These are phyloP conservation scores for Beauveria varroae DNA, from an alignment of 2,329 filamentous ascomycete species.

Conservation along the genomic window DNA sequence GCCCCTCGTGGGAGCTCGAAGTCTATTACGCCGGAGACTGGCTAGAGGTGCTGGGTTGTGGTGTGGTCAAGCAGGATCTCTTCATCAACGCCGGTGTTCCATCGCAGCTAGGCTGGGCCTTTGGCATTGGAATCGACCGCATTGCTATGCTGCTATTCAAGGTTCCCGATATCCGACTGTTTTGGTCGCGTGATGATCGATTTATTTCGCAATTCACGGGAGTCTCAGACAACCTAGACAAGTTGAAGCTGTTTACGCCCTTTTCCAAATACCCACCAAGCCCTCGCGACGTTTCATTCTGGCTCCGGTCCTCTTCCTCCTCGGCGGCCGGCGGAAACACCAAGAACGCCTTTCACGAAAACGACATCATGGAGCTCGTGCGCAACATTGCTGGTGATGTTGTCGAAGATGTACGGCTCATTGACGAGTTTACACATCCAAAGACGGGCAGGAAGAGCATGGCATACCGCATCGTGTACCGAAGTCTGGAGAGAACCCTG, in stretches of 20 bases:
- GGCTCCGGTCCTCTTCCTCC: slow-evolving; percentile 47
- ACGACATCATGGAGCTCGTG: slow-evolving; percentile 95
- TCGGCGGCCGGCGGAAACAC: slow-evolving; percentile 41
- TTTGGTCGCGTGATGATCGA: slow-evolving; percentile 81
- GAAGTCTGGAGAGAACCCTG: slow-evolving; percentile 83
- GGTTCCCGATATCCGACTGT: slow-evolving; percentile 91
- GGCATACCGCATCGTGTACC: slow-evolving; percentile 90
- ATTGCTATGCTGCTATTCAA: slow-evolving; percentile 97
- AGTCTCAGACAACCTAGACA: slow-evolving; percentile 42
- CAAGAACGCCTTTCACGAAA: slow-evolving; percentile 67
- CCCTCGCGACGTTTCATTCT: slow-evolving; percentile 91
- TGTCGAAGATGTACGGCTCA: slow-evolving; percentile 78
- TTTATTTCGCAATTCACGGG: slow-evolving; percentile 81
- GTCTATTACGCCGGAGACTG: slow-evolving; percentile 92
- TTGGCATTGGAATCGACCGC: slow-evolving; percentile 86
- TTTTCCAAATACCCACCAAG: slow-evolving; percentile 90
- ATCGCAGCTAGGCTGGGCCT: slow-evolving; percentile 82
- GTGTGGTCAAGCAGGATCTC: slow-evolving; percentile 77
- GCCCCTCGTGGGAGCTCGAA: slow-evolving; percentile 91
- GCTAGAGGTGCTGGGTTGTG: slow-evolving; percentile 93
- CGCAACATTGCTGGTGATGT: slow-evolving; percentile 72
- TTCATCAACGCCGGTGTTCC: slow-evolving; percentile 70
- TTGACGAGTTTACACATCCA: slow-evolving; percentile 84
- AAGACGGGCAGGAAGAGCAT: slow-evolving; percentile 75
- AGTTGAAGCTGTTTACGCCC: slow-evolving; percentile 61